Percentiles rank a stretch among this genome's conserved stretches.
phyloP scores from a whole-genome alignment of 345 rosid species.

The Linum usitatissimum region DNA sequence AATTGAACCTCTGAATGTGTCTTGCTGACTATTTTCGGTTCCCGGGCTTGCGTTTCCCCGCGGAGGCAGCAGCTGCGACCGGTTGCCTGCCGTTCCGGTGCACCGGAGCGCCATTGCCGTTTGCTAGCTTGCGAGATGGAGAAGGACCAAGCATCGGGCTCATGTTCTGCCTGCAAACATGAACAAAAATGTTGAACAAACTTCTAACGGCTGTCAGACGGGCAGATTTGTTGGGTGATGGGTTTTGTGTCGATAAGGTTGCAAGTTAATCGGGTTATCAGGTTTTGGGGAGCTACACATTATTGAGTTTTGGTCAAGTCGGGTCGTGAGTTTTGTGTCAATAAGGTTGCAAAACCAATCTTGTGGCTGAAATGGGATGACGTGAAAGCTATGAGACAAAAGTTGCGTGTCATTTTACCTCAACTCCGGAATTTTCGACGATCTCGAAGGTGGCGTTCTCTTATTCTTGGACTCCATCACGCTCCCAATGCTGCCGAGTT shows the following conservation, averaged over 20 bases:
- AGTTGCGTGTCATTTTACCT: conserved; percentile 13
- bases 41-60: conserved; percentile 51
- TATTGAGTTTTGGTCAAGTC: background rate
- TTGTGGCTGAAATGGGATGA: too few relatives aligned
- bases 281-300: too few relatives aligned
- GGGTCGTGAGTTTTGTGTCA: too few relatives aligned
- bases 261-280: too few relatives aligned
- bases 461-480: conserved; percentile 37
- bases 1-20: conserved; percentile 17
- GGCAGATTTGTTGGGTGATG: too few relatives aligned
- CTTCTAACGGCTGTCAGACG: too few relatives aligned
- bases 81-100: conserved; percentile 47
- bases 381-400: too few relatives aligned
- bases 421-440: conserved; percentile 30
- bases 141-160: conserved; percentile 46
- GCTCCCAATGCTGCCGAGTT: conserved; percentile 34
- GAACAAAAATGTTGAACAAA: too few relatives aligned
- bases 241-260: too few relatives aligned
- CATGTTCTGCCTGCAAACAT: conserved; percentile 36
- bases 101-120: conserved; percentile 30
- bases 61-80: conserved; percentile 20
- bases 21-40: conserved; percentile 42
- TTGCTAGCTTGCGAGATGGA: conserved; percentile 46
- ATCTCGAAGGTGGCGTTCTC: conserved; percentile 39
- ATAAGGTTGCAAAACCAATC: too few relatives aligned